Evolutionary conservation across 805 yeast genomes (phyloP).

Genomic region (Phaffomyces thermotolerans): DNA sequence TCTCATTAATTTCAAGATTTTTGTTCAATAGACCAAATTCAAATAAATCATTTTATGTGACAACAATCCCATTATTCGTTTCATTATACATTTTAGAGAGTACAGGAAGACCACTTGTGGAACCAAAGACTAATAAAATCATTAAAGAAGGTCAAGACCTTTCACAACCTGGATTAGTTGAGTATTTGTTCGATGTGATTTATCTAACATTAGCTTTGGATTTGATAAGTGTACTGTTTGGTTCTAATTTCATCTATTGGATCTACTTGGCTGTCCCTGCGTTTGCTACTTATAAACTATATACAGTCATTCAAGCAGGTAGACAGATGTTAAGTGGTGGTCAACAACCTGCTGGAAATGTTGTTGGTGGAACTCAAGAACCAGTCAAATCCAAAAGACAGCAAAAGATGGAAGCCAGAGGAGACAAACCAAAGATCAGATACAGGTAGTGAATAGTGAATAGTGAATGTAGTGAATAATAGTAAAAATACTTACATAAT

Average conservation of each 20-base stretch:
- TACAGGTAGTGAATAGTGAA: slow-evolving; percentile 23
- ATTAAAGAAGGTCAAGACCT: slow-evolving; percentile 42
- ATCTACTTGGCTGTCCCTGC: slow-evolving; percentile 36
- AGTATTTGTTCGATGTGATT: slow-evolving; percentile 47
- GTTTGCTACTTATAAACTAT: slow-evolving; percentile 38
- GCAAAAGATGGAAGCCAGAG: slow-evolving; percentile 32
- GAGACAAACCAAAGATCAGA: slow-evolving; percentile 30
- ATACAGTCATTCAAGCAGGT: slow-evolving; percentile 26
- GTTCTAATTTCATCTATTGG: slow-evolving; percentile 38
- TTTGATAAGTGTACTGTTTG: slow-evolving; percentile 35
- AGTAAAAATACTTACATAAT: too few relatives aligned
- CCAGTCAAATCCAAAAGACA: slow-evolving; percentile 34
- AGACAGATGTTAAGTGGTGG: slow-evolving; percentile 21
- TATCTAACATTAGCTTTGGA: slow-evolving; percentile 47
- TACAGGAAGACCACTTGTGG: slow-evolving; percentile 43
- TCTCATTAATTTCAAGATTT: slow-evolving; percentile 25
- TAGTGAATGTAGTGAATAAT: slow-evolving; percentile 24
- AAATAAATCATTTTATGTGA: slow-evolving; percentile 21
- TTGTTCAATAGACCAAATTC: slow-evolving; percentile 31
- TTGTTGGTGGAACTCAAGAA: not conserved
- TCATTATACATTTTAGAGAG: slow-evolving; percentile 39
- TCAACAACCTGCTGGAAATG: not conserved
- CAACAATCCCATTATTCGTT: slow-evolving; percentile 28
- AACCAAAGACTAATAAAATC: slow-evolving; percentile 27
- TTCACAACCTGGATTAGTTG: slow-evolving; percentile 40